These are phyloP conservation scores for Pleurotus tuber-regium DNA, from an alignment of 768 basidiomycete genomes.

Conservation along the genomic window DNA sequence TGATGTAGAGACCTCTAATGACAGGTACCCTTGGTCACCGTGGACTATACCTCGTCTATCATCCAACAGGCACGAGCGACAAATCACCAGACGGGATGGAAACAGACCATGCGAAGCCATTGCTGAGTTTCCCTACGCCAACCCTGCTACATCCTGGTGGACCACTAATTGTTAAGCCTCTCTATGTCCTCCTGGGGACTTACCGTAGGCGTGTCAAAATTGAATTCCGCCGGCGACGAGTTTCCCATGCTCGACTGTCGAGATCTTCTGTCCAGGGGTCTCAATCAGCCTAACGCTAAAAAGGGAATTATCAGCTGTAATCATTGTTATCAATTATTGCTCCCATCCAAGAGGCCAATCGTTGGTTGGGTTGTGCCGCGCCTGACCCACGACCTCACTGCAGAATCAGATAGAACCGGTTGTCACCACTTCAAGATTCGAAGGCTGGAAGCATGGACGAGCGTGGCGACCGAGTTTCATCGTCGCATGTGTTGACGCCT, in stretches of 20 bases:
- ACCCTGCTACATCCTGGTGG: background rate
- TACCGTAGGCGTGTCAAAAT: constrained; percentile 1
- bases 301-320: background rate
- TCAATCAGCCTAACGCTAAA: background rate
- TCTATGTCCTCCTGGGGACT: too few species aligned
- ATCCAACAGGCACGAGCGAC: background rate
- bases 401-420: background rate
- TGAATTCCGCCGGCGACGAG: constrained; percentile 9
- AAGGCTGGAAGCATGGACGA: background rate
- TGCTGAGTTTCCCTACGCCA: too few species aligned
- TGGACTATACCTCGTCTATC: background rate
- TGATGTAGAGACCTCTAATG: background rate
- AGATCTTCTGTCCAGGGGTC: background rate
- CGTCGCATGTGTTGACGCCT: background rate
- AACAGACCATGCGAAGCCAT: too few species aligned
- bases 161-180: too few species aligned
- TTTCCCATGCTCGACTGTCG: background rate
- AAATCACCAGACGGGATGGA: too few species aligned
- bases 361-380: too few species aligned
- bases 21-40: background rate
- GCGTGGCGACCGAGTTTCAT: background rate
- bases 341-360: too few species aligned
- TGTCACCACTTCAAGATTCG: background rate
- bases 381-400: too few species aligned
- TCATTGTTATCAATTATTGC: background rate